Conservation (phyloP, 2,329 filamentous ascomycete species). For the Epichloe sibirici region DNA sequence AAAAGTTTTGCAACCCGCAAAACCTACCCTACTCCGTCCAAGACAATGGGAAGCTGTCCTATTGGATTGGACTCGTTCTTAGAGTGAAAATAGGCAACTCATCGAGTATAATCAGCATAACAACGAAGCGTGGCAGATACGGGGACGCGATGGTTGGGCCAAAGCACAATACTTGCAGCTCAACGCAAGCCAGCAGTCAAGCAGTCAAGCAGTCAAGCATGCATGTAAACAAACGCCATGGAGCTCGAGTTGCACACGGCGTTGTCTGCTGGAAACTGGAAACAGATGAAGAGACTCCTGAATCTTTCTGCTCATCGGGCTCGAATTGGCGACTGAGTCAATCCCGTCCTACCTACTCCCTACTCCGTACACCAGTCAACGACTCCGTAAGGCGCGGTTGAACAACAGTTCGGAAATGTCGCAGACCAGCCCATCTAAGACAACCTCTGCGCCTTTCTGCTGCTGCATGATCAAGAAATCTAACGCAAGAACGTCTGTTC, state of each 20-base stretch:
- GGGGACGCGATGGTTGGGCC: no score
- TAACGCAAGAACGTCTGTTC: neutral
- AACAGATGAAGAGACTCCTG: neutral
- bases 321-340: neutral
- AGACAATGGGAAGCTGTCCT: neutral
- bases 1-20: no score
- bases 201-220: neutral
- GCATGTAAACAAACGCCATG: neutral
- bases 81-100: neutral
- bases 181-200: neutral
- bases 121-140: neutral
- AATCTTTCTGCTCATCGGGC: neutral
- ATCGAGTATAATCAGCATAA: neutral
- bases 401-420: neutral
- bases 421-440: slow-evolving; percentile 1
- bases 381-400: neutral
- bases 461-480: neutral
- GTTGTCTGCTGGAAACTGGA: neutral
- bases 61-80: neutral
- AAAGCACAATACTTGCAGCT: neutral
- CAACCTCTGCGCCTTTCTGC: neutral
- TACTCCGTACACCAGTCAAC: neutral
- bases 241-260: neutral
- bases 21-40: neutral
- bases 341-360: neutral